Conservation (phyloP, 2,329 filamentous ascomycete species). For the Colletotrichum euphorbiae region DNA sequence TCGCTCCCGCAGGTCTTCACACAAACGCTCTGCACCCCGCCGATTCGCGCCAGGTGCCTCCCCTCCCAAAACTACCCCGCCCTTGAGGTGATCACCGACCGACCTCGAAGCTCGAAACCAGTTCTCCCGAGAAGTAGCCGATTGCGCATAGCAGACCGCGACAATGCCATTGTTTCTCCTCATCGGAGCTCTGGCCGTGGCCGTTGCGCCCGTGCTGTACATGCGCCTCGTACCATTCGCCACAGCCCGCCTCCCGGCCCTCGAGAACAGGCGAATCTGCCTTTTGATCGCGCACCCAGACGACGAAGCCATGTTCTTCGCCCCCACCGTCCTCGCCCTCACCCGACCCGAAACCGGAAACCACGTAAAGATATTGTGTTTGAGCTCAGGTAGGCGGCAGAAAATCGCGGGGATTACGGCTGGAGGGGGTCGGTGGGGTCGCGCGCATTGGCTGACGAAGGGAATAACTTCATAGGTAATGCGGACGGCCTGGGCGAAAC, state of each 20-base stretch:
- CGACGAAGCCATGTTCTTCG: slow-evolving; percentile 99
- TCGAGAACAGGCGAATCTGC: slow-evolving; percentile 87
- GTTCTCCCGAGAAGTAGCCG: neutral
- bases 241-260: slow-evolving; percentile 68
- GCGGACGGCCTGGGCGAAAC: slow-evolving; percentile 88
- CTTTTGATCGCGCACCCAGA: slow-evolving; percentile 97
- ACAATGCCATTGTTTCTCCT: slow-evolving; percentile 43
- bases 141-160: neutral
- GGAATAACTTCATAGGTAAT: slow-evolving; percentile 66
- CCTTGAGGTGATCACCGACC: slow-evolving; percentile 4
- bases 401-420: slow-evolving; percentile 35
- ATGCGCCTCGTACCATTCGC: slow-evolving; percentile 61
- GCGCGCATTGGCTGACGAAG: slow-evolving; percentile 30
- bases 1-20: neutral
- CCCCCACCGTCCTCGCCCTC: slow-evolving; percentile 86
- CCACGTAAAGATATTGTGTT: slow-evolving; percentile 92
- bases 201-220: slow-evolving; percentile 64
- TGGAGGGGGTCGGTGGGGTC: neutral
- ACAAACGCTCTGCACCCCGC: slow-evolving; percentile 1
- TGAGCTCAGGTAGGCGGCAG: slow-evolving; percentile 76
- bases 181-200: slow-evolving; percentile 44
- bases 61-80: slow-evolving; percentile 24
- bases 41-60: slow-evolving; percentile 18
- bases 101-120: neutral
- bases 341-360: slow-evolving; percentile 84